Percentiles rank a stretch among this genome's conserved stretches.
Conservation (phyloP, 495 filamentous ascomycete species). For the Aspergillus kassunensis region DNA sequence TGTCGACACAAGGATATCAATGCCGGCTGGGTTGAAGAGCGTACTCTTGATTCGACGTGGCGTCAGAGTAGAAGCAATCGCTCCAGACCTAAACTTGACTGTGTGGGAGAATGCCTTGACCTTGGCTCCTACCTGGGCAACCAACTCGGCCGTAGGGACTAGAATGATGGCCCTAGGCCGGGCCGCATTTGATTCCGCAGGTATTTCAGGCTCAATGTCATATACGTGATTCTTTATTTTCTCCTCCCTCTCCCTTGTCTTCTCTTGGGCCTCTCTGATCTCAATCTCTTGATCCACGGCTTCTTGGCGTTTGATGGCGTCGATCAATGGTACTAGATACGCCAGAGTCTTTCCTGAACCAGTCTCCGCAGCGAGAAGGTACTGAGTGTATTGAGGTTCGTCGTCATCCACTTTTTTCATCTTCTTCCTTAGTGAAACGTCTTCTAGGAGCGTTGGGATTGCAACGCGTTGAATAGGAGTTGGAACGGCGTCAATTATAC, state of each 20-base stretch:
- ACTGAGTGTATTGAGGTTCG: constrained; percentile 57
- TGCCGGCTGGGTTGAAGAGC: constrained; percentile 73
- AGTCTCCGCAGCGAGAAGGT: constrained; percentile 90
- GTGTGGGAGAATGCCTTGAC: constrained; percentile 77
- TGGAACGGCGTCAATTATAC: constrained; percentile 65
- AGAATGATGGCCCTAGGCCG: constrained; percentile 81
- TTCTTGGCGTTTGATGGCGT: constrained; percentile 80
- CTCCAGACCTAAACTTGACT: constrained; percentile 74
- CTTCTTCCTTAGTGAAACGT: constrained; percentile 25
- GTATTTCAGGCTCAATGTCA: constrained; percentile 51
- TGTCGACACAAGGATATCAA: constrained; percentile 84
- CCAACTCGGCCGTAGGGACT: constrained; percentile 90
- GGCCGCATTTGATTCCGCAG: constrained; percentile 58
- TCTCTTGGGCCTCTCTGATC: constrained; percentile 47
- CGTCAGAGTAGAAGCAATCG: constrained; percentile 72
- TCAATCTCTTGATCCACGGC: constrained; percentile 52
- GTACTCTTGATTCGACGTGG: constrained; percentile 78
- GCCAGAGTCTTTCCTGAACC: constrained; percentile 95
- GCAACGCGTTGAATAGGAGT: constrained; percentile 86
- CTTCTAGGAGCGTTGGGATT: constrained; percentile 71
- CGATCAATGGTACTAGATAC: constrained; percentile 76
- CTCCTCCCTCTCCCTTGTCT: constrained; percentile 44
- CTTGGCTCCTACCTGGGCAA: constrained; percentile 75
- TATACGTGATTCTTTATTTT: constrained; percentile 46
- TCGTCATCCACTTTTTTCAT: constrained; percentile 25